Evolutionary conservation across 169 alveolate genomes (phyloP).

Genomic region (Perkinsus marinus): DNA sequence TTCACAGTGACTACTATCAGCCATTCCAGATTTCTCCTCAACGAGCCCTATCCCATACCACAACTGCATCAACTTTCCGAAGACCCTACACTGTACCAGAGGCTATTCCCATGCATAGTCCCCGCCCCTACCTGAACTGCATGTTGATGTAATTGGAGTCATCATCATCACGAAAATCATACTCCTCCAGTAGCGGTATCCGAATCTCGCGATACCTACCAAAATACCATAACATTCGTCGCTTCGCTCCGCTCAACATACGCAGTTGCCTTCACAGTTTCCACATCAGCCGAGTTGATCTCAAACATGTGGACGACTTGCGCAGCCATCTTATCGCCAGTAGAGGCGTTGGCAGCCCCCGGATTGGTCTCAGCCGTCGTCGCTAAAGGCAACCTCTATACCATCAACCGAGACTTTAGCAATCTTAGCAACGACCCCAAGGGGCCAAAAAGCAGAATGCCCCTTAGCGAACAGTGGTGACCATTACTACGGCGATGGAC

Average conservation of each 20-base stretch:
- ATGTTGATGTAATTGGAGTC: neutral
- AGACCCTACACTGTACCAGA: too few species aligned
- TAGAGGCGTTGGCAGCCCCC: neutral
- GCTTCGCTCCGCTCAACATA: neutral
- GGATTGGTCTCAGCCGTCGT: neutral
- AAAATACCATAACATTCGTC: neutral
- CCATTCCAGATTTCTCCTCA: too few species aligned
- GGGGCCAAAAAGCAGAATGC: too few species aligned
- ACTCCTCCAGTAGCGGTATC: neutral
- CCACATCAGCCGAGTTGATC: neutral
- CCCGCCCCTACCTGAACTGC: neutral
- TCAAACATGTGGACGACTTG: neutral
- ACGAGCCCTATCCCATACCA: too few species aligned
- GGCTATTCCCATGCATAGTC: too few species aligned
- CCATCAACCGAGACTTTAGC: too few species aligned
- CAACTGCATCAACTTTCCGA: too few species aligned
- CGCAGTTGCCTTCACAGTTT: neutral
- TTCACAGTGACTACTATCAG: too few species aligned
- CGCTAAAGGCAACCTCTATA: neutral
- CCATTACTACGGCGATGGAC: too few species aligned
- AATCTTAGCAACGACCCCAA: too few species aligned
- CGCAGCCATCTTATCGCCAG: neutral
- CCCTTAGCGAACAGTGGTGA: too few species aligned
- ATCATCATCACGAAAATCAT: neutral
- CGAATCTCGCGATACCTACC: neutral